These are phyloP conservation scores for Eucalyptus sp. DNA, from an alignment of 345 rosid species.

Conservation along the genomic window DNA sequence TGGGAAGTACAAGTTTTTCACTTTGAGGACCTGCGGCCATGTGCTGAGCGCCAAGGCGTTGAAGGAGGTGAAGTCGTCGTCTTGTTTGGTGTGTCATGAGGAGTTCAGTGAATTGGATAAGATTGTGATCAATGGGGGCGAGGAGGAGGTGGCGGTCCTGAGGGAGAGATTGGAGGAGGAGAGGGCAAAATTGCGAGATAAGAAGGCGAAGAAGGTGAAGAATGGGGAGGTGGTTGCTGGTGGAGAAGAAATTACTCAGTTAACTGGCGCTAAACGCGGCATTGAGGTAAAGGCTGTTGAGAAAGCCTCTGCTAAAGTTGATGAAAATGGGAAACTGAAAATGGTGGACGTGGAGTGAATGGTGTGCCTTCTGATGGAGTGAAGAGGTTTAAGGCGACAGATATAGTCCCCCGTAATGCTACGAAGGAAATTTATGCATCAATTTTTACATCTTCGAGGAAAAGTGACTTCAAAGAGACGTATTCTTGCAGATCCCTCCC, in stretches of 20 bases:
- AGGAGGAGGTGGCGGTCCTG: slow-evolving; percentile 60
- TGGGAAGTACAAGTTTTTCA: slow-evolving; percentile 71
- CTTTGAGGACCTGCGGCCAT: slow-evolving; percentile 73
- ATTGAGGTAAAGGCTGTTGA: not conserved
- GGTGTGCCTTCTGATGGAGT: not conserved
- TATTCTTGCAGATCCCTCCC: slow-evolving; percentile 76
- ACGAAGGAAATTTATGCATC: slow-evolving; percentile 85
- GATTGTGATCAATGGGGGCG: slow-evolving; percentile 73
- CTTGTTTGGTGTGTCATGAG: slow-evolving; percentile 82
- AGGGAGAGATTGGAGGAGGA: slow-evolving; percentile 70
- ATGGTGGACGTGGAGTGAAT: not conserved
- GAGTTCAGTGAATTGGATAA: slow-evolving; percentile 57
- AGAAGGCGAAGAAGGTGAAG: slow-evolving; percentile 54
- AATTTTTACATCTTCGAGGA: slow-evolving; percentile 74
- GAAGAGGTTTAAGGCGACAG: slow-evolving; percentile 60
- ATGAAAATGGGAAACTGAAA: slow-evolving; percentile 30
- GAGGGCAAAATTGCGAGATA: slow-evolving; percentile 36
- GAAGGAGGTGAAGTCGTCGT: slow-evolving; percentile 80
- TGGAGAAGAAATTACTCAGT: slow-evolving; percentile 12
- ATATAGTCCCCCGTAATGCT: slow-evolving; percentile 65
- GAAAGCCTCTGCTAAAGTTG: slow-evolving; percentile 16
- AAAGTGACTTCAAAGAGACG: slow-evolving; percentile 65
- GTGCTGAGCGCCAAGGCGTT: slow-evolving; percentile 87
- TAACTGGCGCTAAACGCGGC: slow-evolving; percentile 4
- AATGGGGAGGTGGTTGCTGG: slow-evolving; percentile 12